Percentiles rank a stretch among this genome's conserved stretches.
phyloP scores from a whole-genome alignment of 2,329 filamentous ascomycete species.

The Fusarium veterinarium region DNA sequence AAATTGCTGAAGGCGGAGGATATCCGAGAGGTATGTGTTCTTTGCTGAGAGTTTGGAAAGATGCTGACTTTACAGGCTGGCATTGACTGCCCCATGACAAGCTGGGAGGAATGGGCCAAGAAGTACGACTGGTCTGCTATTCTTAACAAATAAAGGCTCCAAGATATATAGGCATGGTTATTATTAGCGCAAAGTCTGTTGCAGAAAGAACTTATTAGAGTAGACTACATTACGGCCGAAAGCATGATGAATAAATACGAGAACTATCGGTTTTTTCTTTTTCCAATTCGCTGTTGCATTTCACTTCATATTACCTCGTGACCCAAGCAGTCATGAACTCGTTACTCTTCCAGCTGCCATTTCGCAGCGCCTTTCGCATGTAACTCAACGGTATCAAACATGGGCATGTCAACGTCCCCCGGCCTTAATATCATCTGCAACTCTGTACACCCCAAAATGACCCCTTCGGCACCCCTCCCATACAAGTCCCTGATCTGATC shows the following conservation, averaged over 20 bases:
- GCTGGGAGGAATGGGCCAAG: constrained; percentile 51
- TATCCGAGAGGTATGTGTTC: constrained; percentile 53
- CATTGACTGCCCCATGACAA: constrained; percentile 58
- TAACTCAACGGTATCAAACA: constrained; percentile 9
- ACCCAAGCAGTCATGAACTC: background rate
- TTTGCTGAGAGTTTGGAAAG: too few relatives aligned
- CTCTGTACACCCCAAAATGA: constrained; percentile 7
- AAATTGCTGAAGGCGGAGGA: constrained; percentile 57
- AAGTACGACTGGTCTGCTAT: constrained; percentile 51
- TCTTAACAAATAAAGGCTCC: background rate
- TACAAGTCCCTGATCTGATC: background rate
- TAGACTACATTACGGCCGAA: background rate
- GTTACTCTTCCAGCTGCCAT: constrained; percentile 3
- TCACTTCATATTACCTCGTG: background rate
- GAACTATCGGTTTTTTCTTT: background rate
- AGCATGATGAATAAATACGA: background rate
- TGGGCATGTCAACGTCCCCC: background rate
- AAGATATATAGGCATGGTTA: background rate
- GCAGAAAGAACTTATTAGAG: background rate
- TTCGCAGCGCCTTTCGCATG: background rate
- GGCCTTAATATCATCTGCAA: constrained; percentile 5
- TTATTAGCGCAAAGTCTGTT: background rate
- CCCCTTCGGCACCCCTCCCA: background rate
- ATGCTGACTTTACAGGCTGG: constrained; percentile 49
- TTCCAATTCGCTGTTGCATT: background rate